Evolutionary conservation across 352 stramenopile species (phyloP), one percentile per base, ranked within the genome.

Genomic region (Pythium brachiatum): DNA sequence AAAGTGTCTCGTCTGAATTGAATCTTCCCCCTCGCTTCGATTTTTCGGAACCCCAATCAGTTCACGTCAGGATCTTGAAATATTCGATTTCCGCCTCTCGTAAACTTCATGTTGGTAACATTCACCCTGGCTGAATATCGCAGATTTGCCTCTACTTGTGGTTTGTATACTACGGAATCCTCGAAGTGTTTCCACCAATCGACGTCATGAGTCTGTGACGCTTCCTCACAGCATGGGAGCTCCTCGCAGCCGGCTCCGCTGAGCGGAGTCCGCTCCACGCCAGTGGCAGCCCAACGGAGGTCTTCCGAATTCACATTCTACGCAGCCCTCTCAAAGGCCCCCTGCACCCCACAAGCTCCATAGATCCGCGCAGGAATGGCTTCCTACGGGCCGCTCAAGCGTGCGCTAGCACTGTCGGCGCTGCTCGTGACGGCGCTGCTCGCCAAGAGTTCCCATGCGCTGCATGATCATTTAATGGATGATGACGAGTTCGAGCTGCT

Each of bases 401-500:
- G 48, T 27, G 38, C 29, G 53, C 39, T 57, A 3, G 7, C 11
- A 13, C 50, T 65, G 12, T 26, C 60, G 58, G 21, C 58, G 50
- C 41, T 64, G 41, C 15, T 65, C 3, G 34, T 53, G 46, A 39
- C 73, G 23, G 43, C 64, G 57, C 52, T 62, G n/a, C 7, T 20
- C 7, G 55, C 50, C 3, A 47, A 32, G n/a, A 15, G 15, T 34
- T 48, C 64, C 1, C 57, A 66, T 41, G 55, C 62, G 39, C 47
- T 66, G 32, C 64, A 71, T 53, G 70, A 78, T 44, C 72, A 83
- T 44, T 43, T 80, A 23, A 48, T 80, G 56, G 65, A 73, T 48
- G 75, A 78, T 29, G 62, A 69, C 23, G 68, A 63, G 27, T 70
- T 81, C 18, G 62, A 75, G 7, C 56, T 70, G 44, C 74, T 88